These are phyloP conservation scores for Eucalyptus melliodora DNA, from an alignment of 345 rosid genomes.

Conservation along the genomic window DNA sequence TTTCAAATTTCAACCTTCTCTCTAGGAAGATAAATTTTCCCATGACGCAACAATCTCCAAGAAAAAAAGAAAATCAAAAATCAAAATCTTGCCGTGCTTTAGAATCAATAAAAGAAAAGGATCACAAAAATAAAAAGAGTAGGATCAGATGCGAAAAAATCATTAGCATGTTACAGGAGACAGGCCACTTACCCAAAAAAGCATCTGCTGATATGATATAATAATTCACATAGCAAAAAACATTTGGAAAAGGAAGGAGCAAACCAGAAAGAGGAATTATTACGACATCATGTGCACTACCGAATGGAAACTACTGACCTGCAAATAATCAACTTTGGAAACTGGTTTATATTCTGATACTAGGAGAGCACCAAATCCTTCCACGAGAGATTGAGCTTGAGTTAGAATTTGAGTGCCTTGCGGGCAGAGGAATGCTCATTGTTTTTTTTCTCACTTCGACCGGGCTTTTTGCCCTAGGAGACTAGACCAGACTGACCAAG, in stretches of 20 bases:
- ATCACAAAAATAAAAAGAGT: not conserved
- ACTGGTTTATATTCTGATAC: conserved; percentile 47
- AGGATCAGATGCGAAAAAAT: not conserved
- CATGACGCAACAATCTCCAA: not conserved
- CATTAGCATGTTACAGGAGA: not conserved
- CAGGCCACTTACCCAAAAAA: not conserved
- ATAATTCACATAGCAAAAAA: not conserved
- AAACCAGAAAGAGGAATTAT: not conserved
- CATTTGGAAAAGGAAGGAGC: not conserved
- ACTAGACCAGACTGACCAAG: no score
- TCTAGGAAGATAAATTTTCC: not conserved
- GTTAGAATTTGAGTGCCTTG: conserved; percentile 48
- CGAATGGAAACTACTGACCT: conserved; percentile 24
- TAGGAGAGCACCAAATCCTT: no score
- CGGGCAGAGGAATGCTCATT: no score
- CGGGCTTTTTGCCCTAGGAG: no score
- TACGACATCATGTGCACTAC: not conserved
- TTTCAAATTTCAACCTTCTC: not conserved
- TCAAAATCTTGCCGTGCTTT: not conserved
- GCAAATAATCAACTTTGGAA: conserved; percentile 88
- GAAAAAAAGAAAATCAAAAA: no score
- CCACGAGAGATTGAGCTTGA: no score
- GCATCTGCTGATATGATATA: not conserved
- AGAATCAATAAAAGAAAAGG: not conserved
- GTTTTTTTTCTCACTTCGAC: no score